Percentiles rank a stretch among this genome's conserved stretches.
Evolutionary conservation across 2,329 filamentous ascomycete species (phyloP).

Genomic region (Plectosphaerella cucumerina): DNA sequence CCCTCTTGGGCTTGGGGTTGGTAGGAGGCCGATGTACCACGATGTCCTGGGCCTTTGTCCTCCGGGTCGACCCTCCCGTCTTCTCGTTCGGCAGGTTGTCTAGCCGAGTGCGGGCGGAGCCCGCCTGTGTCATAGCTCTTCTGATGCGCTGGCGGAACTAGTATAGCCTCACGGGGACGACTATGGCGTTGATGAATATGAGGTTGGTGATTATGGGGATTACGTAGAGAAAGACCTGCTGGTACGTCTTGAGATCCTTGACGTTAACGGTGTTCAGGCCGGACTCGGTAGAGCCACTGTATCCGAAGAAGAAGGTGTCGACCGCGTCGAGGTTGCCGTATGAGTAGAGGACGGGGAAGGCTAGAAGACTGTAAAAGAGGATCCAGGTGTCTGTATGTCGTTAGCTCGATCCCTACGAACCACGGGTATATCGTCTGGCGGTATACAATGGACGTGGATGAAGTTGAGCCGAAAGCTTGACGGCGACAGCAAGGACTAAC

Average conservation of each 20-base stretch:
- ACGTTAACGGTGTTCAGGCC: slow-evolving; percentile 47
- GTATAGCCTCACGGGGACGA: slow-evolving; percentile 40
- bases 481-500: neutral
- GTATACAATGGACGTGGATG: neutral
- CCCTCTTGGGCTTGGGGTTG: neutral
- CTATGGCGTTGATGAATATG: slow-evolving; percentile 44
- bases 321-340: slow-evolving; percentile 33
- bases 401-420: neutral
- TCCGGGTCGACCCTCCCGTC: neutral
- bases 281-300: slow-evolving; percentile 43
- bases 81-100: neutral
- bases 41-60: neutral
- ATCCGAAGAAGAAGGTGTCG: slow-evolving; percentile 48
- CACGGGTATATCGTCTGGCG: neutral
- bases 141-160: slow-evolving; percentile 44
- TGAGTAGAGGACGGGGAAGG: slow-evolving; percentile 1
- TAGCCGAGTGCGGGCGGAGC: neutral
- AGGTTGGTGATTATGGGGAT: slow-evolving; percentile 43
- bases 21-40: neutral
- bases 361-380: slow-evolving; percentile 1
- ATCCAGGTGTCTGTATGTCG: slow-evolving; percentile 1
- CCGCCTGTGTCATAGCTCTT: neutral
- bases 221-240: slow-evolving; percentile 48
- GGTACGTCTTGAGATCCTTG: slow-evolving; percentile 43
- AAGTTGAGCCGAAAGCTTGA: neutral